These are phyloP conservation scores for Chlorella sp. DNA, from an alignment of 139 green algal genomes.

Conservation along the genomic window DNA sequence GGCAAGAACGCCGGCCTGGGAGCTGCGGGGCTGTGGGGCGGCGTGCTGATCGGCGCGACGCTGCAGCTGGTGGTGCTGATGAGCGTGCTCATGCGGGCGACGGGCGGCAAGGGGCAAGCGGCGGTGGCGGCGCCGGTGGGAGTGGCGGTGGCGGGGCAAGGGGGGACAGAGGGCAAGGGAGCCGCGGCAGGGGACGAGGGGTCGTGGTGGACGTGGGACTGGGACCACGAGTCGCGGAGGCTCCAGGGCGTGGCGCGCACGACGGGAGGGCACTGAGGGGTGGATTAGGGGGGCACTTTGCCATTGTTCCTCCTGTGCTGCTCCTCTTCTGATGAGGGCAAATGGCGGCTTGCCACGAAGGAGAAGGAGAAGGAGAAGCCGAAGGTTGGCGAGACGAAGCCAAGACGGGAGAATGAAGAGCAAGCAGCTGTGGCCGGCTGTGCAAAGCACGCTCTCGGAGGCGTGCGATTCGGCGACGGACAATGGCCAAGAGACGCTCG, in stretches of 20 bases:
- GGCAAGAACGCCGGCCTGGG: conserved; percentile 32
- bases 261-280: too few relatives aligned
- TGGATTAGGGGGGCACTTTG: too few relatives aligned
- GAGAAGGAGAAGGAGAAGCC: too few relatives aligned
- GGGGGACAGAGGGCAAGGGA: background rate
- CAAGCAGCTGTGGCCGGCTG: too few relatives aligned
- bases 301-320: too few relatives aligned
- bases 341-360: too few relatives aligned
- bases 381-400: too few relatives aligned
- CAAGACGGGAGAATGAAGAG: too few relatives aligned
- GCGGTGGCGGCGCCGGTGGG: background rate
- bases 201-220: background rate
- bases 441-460: too few relatives aligned
- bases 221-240: background rate
- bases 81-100: background rate
- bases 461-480: too few relatives aligned
- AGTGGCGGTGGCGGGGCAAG: background rate
- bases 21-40: conserved; percentile 50
- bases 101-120: background rate
- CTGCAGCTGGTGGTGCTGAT: conserved; percentile 9
- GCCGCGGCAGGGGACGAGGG: background rate
- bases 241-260: background rate
- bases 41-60: conserved; percentile 23
- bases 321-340: too few relatives aligned
- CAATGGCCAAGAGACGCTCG: too few relatives aligned